Base-by-base conservation (phyloP, 345 rosid genomes). In the Raphanus raphanistrum region DNA sequence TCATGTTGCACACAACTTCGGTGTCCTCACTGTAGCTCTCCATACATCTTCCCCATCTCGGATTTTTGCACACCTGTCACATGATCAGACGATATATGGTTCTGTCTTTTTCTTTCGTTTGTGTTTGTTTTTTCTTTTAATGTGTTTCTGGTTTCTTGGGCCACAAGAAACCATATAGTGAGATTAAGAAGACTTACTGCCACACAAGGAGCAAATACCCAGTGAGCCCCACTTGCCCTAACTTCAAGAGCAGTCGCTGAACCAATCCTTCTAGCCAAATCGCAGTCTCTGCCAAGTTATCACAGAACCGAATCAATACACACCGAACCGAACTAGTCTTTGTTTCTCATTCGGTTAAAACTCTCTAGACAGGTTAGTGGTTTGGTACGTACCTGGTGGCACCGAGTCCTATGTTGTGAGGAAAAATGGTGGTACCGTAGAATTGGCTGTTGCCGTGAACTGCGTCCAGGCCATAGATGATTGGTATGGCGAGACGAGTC, bases 11-110 rank as follows among this genome's bases (percentile, higher is more conserved):
- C 7, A 92, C 94, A 45, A 87, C 66, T 11, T 82, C 58, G 4
- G 98, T 85, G 75, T 87, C 88, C 77, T 92, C 98, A 28, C 94
- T 77, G 63, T 78, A 92, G 82, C 92, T 86, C 85, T 92, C 98
- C 35, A 88, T 87, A 63, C 85, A 85, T 71, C 98, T 86, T 83
- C 96, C 98, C 94, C 96, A 92, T 71, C 98, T 84, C 4, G 94
- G 88, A 82, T 90, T 96, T 80, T 71, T 89, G 84, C 85, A 73
- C 43, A 89, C 90, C 98, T 92, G 83, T 57, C 75, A 77, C 12
- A 48, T 45, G 12, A 72, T 36, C 43, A 8, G 8, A 27, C 28
- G 28, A 28, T 28, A 55, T 6, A n/a, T 38, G 16, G 65, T 71
- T 38, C 31, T 35, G 13, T 35, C 9, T 6, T 35, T 35, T 8